phyloP scores from a whole-genome alignment of 192 early-diverging fungal species.

The Geranomyces michiganensis region DNA sequence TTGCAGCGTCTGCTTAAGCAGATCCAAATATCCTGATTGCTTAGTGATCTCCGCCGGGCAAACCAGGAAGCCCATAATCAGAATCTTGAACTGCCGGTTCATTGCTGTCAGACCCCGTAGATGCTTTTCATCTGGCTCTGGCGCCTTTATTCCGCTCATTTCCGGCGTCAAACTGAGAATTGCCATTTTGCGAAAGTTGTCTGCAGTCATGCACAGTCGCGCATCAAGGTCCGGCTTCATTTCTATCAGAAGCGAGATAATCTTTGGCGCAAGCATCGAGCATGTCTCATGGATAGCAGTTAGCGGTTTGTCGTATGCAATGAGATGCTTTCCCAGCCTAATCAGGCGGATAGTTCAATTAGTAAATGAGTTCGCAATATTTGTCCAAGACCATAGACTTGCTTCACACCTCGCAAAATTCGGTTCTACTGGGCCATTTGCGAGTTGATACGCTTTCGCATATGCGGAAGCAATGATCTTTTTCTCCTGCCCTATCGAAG shows the following conservation, averaged over 20 bases:
- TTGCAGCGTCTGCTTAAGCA: constrained; percentile 27
- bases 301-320: constrained; percentile 31
- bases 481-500: constrained; percentile 11
- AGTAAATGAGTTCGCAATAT: neutral
- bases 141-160: constrained; percentile 34
- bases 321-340: constrained; percentile 34
- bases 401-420: constrained; percentile 14
- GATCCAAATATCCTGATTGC: constrained; percentile 19
- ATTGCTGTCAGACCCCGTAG: constrained; percentile 15
- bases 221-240: constrained; percentile 28
- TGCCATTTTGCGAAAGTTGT: constrained; percentile 35
- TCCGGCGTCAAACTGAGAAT: constrained; percentile 34
- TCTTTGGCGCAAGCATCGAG: constrained; percentile 13
- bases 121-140: constrained; percentile 30
- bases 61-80: constrained; percentile 26
- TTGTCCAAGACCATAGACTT: neutral
- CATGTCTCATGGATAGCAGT: constrained; percentile 26
- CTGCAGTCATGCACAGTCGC: constrained; percentile 25
- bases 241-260: constrained; percentile 19
- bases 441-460: constrained; percentile 26
- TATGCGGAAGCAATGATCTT: constrained; percentile 36
- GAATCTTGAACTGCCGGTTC: constrained; percentile 21
- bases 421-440: neutral
- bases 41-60: constrained; percentile 19
- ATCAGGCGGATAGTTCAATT: neutral